A percentile compares a stretch with the other conserved stretches of the same genome.
phyloP scores from a whole-genome alignment of 495 filamentous ascomycete genomes.

The Neohortaea acidophila region DNA sequence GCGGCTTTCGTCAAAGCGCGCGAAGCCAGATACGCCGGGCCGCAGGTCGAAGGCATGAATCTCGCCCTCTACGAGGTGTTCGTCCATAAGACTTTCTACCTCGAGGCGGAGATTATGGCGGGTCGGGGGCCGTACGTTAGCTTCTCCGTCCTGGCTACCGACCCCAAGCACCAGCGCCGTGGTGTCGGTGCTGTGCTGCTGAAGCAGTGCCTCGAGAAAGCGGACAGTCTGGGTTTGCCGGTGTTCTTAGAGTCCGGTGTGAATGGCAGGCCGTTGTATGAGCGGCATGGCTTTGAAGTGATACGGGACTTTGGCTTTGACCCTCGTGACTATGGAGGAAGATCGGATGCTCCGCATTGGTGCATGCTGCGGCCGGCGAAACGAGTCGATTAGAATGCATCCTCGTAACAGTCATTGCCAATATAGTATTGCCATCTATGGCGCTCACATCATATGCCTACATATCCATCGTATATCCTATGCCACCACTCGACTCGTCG shows the following conservation, averaged over 20 bases:
- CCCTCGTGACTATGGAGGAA: conserved; percentile 11
- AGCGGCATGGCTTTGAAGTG: conserved; percentile 12
- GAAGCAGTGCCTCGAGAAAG: conserved; percentile 7
- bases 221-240: conserved; percentile 6
- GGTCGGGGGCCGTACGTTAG: conserved; percentile 2
- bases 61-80: conserved; percentile 1
- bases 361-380: conserved; percentile 9
- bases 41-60: conserved; percentile 3
- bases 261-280: conserved; percentile 15
- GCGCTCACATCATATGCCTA: too few relatives aligned
- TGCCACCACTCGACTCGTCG: too few relatives aligned
- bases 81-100: neutral
- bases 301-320: conserved; percentile 6
- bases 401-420: too few relatives aligned
- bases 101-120: conserved; percentile 1
- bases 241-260: conserved; percentile 7
- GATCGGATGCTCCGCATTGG: conserved; percentile 5
- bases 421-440: too few relatives aligned
- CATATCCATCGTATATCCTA: too few relatives aligned
- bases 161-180: conserved; percentile 9
- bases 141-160: conserved; percentile 2
- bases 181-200: conserved; percentile 9
- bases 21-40: neutral
- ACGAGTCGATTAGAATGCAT: too few relatives aligned
- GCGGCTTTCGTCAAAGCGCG: neutral